A percentile compares a stretch with the other conserved stretches of the same genome.
Conservation (phyloP, 2,329 filamentous ascomycete species). For the Fusarium sp. region DNA sequence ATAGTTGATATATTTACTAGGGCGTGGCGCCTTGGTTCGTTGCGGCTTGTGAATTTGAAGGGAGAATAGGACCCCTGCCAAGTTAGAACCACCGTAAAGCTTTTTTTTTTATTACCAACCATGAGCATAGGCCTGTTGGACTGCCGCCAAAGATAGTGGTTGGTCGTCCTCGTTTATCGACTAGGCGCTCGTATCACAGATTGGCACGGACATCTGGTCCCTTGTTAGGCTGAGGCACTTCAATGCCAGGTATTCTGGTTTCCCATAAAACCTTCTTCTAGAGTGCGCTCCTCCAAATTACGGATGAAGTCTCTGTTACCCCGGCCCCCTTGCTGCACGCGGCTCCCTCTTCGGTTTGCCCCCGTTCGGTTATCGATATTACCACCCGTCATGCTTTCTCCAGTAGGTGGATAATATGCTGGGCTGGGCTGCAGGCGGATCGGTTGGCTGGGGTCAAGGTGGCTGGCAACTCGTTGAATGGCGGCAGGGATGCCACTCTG, state of each 20-base stretch:
- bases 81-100: conserved; percentile 21
- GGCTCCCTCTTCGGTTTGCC: conserved; percentile 79
- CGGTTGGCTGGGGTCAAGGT: conserved; percentile 92
- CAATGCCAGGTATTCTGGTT: conserved; percentile 75
- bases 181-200: conserved; percentile 23
- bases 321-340: conserved; percentile 70
- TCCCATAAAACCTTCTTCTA: conserved; percentile 91
- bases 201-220: conserved; percentile 36
- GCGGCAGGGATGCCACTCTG: conserved; percentile 91
- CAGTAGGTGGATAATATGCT: conserved; percentile 94
- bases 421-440: conserved; percentile 95
- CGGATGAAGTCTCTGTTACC: conserved; percentile 90
- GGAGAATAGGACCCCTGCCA: conserved; percentile 15
- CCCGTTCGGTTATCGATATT: conserved; percentile 67
- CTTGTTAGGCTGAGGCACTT: conserved; percentile 37
- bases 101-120: conserved; percentile 33
- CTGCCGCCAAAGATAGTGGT: conserved; percentile 16
- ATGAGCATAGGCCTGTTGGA: conserved; percentile 24
- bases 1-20: background rate
- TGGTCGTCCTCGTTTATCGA: conserved; percentile 15
- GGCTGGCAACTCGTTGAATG: conserved; percentile 94
- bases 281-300: conserved; percentile 90
- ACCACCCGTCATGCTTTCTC: conserved; percentile 75
- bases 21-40: conserved; percentile 20
- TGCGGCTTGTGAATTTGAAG: conserved; percentile 16